Percentiles rank a stretch among this genome's conserved stretches.
Evolutionary conservation across 2,329 filamentous ascomycete genomes (phyloP).

Genomic region (Aspergillus tubingensis): DNA sequence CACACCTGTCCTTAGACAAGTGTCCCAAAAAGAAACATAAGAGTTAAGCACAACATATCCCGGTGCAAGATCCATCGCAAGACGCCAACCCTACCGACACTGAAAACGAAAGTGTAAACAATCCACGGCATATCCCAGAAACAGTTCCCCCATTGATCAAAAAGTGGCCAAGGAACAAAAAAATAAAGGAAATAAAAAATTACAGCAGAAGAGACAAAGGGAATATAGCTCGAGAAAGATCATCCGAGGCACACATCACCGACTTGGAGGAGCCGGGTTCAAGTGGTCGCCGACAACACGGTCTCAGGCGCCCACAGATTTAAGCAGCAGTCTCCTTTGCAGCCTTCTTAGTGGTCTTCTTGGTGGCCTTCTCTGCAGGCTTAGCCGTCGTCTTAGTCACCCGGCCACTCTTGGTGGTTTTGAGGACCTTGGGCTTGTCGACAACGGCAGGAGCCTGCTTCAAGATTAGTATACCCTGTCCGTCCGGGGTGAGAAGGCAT

Average conservation of each 20-base stretch:
- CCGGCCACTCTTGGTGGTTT: slow-evolving; percentile 84
- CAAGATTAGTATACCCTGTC: slow-evolving; percentile 23
- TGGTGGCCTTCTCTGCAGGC: slow-evolving; percentile 49
- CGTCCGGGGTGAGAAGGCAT: not conserved
- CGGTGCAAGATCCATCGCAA: slow-evolving; percentile 37
- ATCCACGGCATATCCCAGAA: slow-evolving; percentile 28
- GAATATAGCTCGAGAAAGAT: slow-evolving; percentile 27
- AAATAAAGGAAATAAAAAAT: slow-evolving; percentile 29
- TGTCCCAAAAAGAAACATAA: slow-evolving; percentile 13
- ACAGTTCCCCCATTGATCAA: slow-evolving; percentile 19
- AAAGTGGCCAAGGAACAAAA: slow-evolving; percentile 20
- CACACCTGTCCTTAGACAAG: slow-evolving; percentile 15
- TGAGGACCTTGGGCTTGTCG: slow-evolving; percentile 69
- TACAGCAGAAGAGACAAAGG: slow-evolving; percentile 33
- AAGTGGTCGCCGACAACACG: slow-evolving; percentile 24
- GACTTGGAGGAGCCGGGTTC: slow-evolving; percentile 19
- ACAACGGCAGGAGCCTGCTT: slow-evolving; percentile 64
- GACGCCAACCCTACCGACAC: slow-evolving; percentile 39
- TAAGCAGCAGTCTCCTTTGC: slow-evolving; percentile 9
- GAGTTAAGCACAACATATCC: slow-evolving; percentile 30
- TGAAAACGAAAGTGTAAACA: slow-evolving; percentile 24
- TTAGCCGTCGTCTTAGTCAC: slow-evolving; percentile 69
- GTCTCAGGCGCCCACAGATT: slow-evolving; percentile 4
- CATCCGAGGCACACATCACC: slow-evolving; percentile 19
- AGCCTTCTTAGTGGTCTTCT: slow-evolving; percentile 46